Conservation (phyloP, 129 eudicot species). For the carrot (Daucus carota) region DNA sequence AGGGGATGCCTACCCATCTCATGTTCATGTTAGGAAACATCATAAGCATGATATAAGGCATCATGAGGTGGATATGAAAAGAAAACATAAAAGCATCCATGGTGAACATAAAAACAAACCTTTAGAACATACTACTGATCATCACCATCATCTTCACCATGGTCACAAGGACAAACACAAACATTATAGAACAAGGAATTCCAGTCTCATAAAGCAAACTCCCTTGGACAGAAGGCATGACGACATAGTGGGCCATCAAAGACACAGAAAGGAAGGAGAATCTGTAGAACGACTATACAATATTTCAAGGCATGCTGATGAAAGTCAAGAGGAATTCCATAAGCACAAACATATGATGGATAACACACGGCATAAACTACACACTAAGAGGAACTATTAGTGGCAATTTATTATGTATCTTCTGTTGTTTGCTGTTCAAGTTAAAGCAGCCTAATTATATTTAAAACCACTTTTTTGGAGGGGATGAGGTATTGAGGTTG, state of each 20-base stretch:
- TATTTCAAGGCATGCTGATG: constrained; percentile 19
- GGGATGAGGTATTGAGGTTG: not conserved
- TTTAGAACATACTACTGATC: constrained; percentile 23
- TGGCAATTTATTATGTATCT: not conserved
- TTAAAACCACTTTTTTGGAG: not conserved
- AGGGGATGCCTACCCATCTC: constrained; percentile 14
- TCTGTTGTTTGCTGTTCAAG: not conserved
- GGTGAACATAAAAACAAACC: constrained; percentile 31
- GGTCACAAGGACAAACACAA: constrained; percentile 59
- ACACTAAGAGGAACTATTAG: constrained; percentile 27
- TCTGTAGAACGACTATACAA: constrained; percentile 10
- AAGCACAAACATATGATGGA: constrained; percentile 26
- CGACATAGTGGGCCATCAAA: constrained; percentile 29
- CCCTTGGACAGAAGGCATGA: constrained; percentile 26
- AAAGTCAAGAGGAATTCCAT: constrained; percentile 17
- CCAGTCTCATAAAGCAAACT: constrained; percentile 22
- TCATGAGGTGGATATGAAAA: constrained; percentile 33
- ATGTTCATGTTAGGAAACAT: constrained; percentile 21
- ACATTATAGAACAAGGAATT: constrained; percentile 38
- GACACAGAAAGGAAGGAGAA: constrained; percentile 32
- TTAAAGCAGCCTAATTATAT: not conserved
- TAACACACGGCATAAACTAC: constrained; percentile 27
- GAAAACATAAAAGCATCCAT: constrained; percentile 25
- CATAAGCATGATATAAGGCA: constrained; percentile 33
- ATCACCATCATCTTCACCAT: constrained; percentile 42